Evolutionary conservation across 768 basidiomycete species (phyloP).

Genomic region (Collybiopsis luxurians): DNA sequence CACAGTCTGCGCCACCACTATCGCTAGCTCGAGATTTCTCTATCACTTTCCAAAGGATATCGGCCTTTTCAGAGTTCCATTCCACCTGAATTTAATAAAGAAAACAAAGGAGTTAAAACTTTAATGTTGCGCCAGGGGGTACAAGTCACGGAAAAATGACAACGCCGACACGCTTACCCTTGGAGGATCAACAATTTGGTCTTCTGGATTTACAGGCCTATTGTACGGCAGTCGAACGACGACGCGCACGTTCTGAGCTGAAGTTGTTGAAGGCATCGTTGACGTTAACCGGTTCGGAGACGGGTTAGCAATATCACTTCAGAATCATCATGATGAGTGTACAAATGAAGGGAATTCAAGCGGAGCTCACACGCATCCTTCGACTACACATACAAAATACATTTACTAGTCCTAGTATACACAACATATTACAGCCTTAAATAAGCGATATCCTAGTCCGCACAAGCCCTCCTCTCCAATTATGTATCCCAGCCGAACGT

Average conservation of each 20-base stretch:
- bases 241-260: conserved; percentile 53
- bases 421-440: conserved; percentile 26
- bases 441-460: conserved; percentile 81
- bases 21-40: conserved; percentile 72
- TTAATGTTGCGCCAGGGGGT: too few relatives aligned
- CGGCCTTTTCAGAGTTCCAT: conserved; percentile 84
- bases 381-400: too few relatives aligned
- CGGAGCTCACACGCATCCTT: too few relatives aligned
- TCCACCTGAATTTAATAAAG: conserved; percentile 54
- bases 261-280: conserved; percentile 13
- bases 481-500: conserved; percentile 82
- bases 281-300: too few relatives aligned
- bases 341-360: too few relatives aligned
- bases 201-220: conserved; percentile 64
- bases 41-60: conserved; percentile 85
- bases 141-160: background rate
- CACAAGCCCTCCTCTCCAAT: conserved; percentile 85
- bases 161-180: conserved; percentile 63
- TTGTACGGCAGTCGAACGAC: conserved; percentile 79
- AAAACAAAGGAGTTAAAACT: conserved; percentile 13
- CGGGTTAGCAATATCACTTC: too few relatives aligned
- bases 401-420: too few relatives aligned
- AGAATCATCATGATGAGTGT: too few relatives aligned
- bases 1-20: conserved; percentile 77
- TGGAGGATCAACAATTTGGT: conserved; percentile 50